A percentile compares a stretch with the other conserved stretches of the same genome.
These are phyloP conservation scores for Tilletia setariae DNA, from an alignment of 1,284 basidiomycete species.

Conservation along the genomic window DNA sequence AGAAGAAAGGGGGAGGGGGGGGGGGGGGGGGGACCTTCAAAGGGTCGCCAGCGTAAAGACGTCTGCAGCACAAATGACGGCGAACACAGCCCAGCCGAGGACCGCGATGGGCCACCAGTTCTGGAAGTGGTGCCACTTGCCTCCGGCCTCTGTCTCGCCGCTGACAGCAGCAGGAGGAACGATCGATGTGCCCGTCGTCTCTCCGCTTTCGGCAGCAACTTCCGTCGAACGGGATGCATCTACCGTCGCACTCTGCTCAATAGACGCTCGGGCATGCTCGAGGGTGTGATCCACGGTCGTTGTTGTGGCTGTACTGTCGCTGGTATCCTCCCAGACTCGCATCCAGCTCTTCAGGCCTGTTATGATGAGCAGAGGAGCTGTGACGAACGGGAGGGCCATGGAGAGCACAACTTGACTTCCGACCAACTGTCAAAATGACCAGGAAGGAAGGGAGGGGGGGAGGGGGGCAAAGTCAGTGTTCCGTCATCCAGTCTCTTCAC, in stretches of 20 bases:
- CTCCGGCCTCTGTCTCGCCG: background rate
- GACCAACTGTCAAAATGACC: conserved; percentile 60
- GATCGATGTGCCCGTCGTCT: no score
- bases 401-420: conserved; percentile 82
- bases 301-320: conserved; percentile 19
- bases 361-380: conserved; percentile 42
- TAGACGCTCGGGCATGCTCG: background rate
- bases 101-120: conserved; percentile 15
- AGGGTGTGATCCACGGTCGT: background rate
- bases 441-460: background rate
- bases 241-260: no score
- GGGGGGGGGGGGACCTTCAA: background rate
- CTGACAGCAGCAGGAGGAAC: background rate
- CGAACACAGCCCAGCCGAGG: conserved; percentile 20
- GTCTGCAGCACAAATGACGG: conserved; percentile 19
- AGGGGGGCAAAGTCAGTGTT: background rate
- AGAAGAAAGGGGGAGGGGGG: background rate
- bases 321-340: conserved; percentile 28
- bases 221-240: no score
- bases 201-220: no score
- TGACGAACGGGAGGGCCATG: conserved; percentile 72
- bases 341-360: conserved; percentile 38
- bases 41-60: conserved; percentile 17
- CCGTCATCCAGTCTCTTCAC: no score
- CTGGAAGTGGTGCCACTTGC: conserved; percentile 16